Conservation (phyloP, 2,329 filamentous ascomycete species). For the Arthrobotrys iridis region DNA sequence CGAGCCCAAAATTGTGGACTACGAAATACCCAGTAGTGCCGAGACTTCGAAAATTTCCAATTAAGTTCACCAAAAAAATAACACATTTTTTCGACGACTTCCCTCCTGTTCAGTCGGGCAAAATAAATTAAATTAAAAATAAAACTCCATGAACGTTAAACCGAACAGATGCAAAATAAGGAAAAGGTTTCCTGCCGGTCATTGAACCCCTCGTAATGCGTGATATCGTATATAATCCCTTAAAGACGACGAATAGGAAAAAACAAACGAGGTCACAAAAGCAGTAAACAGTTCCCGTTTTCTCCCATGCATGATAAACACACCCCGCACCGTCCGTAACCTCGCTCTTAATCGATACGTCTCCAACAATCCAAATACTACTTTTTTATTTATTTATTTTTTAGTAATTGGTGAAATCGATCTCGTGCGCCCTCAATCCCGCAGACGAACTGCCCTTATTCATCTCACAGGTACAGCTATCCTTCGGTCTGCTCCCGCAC, state of each 20-base stretch:
- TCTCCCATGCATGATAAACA: neutral
- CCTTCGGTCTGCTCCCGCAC: slow-evolving; percentile 46
- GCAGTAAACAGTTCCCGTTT: neutral
- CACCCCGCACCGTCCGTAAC: neutral
- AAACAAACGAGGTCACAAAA: neutral
- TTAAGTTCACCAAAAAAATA: too few species aligned
- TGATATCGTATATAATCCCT: neutral
- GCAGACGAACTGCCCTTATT: slow-evolving; percentile 29
- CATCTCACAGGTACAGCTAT: slow-evolving; percentile 44
- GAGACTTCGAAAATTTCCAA: too few species aligned
- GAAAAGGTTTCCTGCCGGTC: neutral
- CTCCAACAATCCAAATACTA: neutral
- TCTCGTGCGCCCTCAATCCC: slow-evolving; percentile 32
- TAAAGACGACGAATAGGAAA: neutral
- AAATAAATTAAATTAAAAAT: too few species aligned
- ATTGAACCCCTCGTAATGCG: neutral
- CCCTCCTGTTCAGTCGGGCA: neutral
- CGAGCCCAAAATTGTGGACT: too few species aligned
- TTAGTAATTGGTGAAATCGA: slow-evolving; percentile 49
- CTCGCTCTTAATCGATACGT: too few species aligned
- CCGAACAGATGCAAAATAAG: neutral
- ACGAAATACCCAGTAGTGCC: too few species aligned
- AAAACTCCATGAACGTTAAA: slow-evolving; percentile 1
- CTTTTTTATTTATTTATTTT: neutral
- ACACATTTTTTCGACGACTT: neutral